Conservation (phyloP, 345 rosid species). For the Eucalyptus curtisii region DNA sequence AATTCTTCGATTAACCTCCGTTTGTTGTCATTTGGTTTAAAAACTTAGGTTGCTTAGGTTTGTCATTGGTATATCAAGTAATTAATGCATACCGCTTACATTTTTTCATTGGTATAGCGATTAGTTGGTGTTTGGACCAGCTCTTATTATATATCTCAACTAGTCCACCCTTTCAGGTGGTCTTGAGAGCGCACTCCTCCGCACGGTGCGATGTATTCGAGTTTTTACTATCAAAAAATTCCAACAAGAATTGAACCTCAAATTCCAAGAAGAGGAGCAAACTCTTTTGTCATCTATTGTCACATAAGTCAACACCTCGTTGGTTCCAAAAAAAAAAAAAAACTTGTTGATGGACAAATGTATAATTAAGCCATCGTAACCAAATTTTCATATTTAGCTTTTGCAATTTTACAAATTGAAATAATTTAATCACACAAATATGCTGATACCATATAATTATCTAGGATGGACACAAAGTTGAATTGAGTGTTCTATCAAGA, state of each 20-base stretch:
- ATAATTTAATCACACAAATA: not conserved
- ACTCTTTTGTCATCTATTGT: not conserved
- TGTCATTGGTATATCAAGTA: too few species aligned
- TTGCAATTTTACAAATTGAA: not conserved
- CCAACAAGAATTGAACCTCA: not conserved
- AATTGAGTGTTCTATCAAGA: not conserved
- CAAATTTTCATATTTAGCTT: not conserved
- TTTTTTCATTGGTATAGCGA: not conserved
- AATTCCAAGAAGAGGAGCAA: not conserved
- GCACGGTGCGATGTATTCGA: not conserved
- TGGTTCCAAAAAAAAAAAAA: too few species aligned
- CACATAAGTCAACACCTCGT: not conserved
- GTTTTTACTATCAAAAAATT: not conserved
- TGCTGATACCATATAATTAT: not conserved
- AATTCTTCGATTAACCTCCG: fast-evolving
- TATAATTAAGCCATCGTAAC: not conserved
- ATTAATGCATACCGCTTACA: too few species aligned
- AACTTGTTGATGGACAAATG: not conserved
- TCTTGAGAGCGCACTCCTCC: not conserved
- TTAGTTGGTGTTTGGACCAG: not conserved
- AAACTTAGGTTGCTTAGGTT: not conserved
- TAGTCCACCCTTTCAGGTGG: not conserved
- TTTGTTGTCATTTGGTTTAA: not conserved
- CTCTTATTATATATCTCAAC: not conserved
- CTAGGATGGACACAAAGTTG: not conserved